These are phyloP conservation scores for Fusarium tricinctum DNA, from an alignment of 2,329 filamentous ascomycete species.

Conservation along the genomic window DNA sequence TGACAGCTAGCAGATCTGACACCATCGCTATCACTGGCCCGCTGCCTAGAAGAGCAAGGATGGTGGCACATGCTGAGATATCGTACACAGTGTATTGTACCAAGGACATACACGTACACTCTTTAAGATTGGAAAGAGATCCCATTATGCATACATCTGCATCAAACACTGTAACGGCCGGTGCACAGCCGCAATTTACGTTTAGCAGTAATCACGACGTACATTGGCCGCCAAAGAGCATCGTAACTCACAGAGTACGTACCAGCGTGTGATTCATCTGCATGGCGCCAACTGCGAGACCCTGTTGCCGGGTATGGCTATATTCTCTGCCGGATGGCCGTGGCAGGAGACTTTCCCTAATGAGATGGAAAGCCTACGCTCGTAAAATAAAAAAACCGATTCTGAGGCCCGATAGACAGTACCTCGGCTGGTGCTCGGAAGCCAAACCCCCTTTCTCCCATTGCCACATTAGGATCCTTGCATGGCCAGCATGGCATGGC, in stretches of 20 bases:
- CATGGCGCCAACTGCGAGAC: conserved; percentile 44
- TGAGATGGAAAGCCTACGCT: conserved; percentile 1
- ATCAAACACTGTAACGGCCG: conserved; percentile 15
- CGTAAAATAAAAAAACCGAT: conserved; percentile 1
- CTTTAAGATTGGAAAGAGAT: conserved; percentile 5
- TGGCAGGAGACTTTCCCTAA: conserved; percentile 14
- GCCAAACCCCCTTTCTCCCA: conserved; percentile 29
- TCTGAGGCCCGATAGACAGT: conserved; percentile 28
- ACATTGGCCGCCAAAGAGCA: conserved; percentile 20
- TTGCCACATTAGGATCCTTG: conserved; percentile 43
- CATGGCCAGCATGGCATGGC: conserved; percentile 48
- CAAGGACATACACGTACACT: background rate
- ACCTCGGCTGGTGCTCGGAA: conserved; percentile 41
- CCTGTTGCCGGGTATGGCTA: conserved; percentile 21
- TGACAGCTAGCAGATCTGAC: conserved; percentile 13
- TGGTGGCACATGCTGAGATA: background rate
- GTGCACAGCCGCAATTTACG: conserved; percentile 11
- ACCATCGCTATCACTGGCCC: conserved; percentile 3
- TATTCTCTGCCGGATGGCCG: conserved; percentile 14
- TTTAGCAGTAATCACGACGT: conserved; percentile 10
- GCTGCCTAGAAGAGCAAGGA: background rate
- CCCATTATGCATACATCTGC: conserved; percentile 8
- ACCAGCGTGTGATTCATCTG: conserved; percentile 46
- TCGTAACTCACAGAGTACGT: conserved; percentile 7
- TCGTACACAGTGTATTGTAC: background rate